These are phyloP conservation scores for Alternaria triticimaculans DNA, from an alignment of 2,329 filamentous ascomycete genomes.

Conservation along the genomic window DNA sequence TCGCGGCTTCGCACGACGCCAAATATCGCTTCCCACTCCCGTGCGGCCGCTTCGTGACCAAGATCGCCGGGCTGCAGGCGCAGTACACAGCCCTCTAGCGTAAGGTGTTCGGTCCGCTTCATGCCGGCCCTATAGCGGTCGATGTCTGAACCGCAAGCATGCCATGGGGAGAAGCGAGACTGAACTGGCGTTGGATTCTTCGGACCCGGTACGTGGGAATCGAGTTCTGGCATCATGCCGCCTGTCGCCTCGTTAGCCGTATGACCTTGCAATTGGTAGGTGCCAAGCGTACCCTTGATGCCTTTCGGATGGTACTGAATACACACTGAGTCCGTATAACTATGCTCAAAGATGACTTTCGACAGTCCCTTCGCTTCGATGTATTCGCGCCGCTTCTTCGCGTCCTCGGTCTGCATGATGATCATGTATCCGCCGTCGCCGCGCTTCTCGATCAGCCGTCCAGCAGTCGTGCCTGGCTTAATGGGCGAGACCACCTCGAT, in stretches of 20 bases:
- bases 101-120: constrained; percentile 46
- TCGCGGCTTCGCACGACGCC: constrained; percentile 51
- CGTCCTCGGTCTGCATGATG: constrained; percentile 56
- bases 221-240: constrained; percentile 54
- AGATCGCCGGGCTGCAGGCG: constrained; percentile 48
- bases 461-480: constrained; percentile 48
- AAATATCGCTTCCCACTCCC: constrained; percentile 53
- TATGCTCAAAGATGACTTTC: constrained; percentile 50
- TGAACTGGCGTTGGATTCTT: constrained; percentile 49
- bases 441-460: constrained; percentile 51
- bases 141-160: constrained; percentile 51
- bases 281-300: constrained; percentile 39
- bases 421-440: constrained; percentile 58
- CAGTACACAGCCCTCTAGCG: constrained; percentile 45
- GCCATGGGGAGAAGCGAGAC: constrained; percentile 53
- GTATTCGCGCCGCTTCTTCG: constrained; percentile 43
- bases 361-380: constrained; percentile 47
- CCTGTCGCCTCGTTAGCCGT: constrained; percentile 29
- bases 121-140: constrained; percentile 46
- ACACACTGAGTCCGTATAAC: constrained; percentile 42
- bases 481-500: constrained; percentile 54
- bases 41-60: constrained; percentile 46
- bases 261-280: background rate
- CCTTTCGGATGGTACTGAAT: constrained; percentile 56
- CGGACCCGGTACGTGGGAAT: constrained; percentile 45